Evolutionary conservation across 352 stramenopile species (phyloP), one percentile per base, ranked within the genome.

Genomic region (Blastocystis sp.): DNA sequence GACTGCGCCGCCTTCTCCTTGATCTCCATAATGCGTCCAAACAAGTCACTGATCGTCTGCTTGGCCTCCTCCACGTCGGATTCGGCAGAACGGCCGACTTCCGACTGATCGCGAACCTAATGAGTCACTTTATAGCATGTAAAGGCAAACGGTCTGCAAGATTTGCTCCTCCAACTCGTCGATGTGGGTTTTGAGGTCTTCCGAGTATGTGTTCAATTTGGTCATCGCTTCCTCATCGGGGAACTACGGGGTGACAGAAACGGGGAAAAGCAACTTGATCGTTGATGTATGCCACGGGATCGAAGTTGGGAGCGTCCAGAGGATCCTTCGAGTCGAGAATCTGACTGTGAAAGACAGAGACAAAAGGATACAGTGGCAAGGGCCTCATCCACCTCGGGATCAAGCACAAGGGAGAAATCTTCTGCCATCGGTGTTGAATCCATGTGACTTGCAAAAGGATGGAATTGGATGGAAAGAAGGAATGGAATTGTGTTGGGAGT

Each of bases 221-320:
- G 74, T 59, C 21, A 84, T 68, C 1, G 74, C 59, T 71, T 71
- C 62, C 64, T 84, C 74, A 74, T 84, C 74, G n/a, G 74, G 74
- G 61, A 84, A 84, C 59, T 84, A 84, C 4, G n/a, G n/a, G 1
- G 6, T 17, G 19, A 70, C 45, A 71, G 34, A 34, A 24, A 21
- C 45, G 4, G 6, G 1, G 28, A 66, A 74, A 78, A 71, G 14
- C 3, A 52, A 84, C 62, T 38, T 84, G 74, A 52, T 71, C 43
- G 71, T 84, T 84, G 42, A 84, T 84, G 61, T 69, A 84, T n/a
- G 17, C 42, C 19, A 84, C 62, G 28, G 74, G 74, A 84, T 84
- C 74, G 64, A 84, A 84, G 40, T 84, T 38, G 9, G 74, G 59
- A 84, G 74, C 59, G 38, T 84, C 74, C 43, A 84, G 21, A 40